A percentile compares a stretch with the other conserved stretches of the same genome.
Conservation (phyloP, 208 protist genomes). For the Crithidia acanthocephali region DNA sequence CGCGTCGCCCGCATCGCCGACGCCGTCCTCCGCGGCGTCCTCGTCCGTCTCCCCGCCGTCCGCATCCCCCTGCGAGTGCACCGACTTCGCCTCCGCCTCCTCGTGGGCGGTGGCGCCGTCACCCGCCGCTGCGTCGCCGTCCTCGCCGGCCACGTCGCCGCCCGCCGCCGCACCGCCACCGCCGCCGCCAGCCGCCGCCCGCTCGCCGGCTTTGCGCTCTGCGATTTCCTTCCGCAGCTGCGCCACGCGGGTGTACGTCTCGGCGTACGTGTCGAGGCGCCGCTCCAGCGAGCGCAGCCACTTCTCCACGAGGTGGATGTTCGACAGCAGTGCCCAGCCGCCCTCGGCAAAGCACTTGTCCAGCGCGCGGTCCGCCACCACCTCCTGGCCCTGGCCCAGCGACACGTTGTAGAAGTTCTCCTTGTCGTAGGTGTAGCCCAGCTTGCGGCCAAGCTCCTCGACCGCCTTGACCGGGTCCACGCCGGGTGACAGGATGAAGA, state of each 20-base stretch:
- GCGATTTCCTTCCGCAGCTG: constrained; percentile 87
- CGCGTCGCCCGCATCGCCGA: constrained; percentile 21
- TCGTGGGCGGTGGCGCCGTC: constrained; percentile 17
- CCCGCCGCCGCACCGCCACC: constrained; percentile 16
- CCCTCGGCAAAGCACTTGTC: constrained; percentile 93
- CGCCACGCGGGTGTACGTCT: constrained; percentile 92
- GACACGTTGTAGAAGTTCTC: constrained; percentile 97
- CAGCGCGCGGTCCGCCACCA: constrained; percentile 96
- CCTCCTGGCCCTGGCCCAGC: constrained; percentile 98
- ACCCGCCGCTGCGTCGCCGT: constrained; percentile 6
- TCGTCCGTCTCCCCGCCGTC: constrained; percentile 27
- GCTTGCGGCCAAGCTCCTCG: constrained; percentile 94
- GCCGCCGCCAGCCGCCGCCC: constrained; percentile 15
- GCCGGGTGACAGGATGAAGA: constrained; percentile 99
- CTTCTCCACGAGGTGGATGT: constrained; percentile 98
- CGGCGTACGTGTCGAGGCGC: constrained; percentile 93
- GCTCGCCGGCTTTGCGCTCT: constrained; percentile 79
- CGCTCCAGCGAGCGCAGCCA: constrained; percentile 98
- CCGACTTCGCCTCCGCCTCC: constrained; percentile 25
- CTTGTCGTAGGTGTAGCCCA: constrained; percentile 96
- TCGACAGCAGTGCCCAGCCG: constrained; percentile 98
- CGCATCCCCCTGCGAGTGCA: constrained; percentile 22
- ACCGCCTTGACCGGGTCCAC: constrained; percentile 97
- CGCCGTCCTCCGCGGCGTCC: constrained; percentile 27
- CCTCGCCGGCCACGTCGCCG: constrained; percentile 22